Conservation (phyloP, 257 asterid species). For the Cynanchum wilfordii region DNA sequence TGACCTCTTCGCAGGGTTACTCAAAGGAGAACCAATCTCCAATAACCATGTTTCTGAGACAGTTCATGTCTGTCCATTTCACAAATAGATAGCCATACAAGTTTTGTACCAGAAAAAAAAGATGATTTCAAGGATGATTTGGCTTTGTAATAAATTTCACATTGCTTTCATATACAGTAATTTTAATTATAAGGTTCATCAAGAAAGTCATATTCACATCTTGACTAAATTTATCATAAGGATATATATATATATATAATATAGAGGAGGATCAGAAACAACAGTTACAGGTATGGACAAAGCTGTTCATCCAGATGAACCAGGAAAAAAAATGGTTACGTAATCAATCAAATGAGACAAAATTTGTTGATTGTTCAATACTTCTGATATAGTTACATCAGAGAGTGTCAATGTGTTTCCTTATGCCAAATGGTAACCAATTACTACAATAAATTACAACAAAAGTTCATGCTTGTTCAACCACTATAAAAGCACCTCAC, state of each 20-base stretch:
- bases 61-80: slow-evolving; percentile 42
- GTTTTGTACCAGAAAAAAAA: too few relatives aligned
- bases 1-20: slow-evolving; percentile 59
- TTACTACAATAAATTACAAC: slow-evolving; percentile 13
- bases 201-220: not conserved
- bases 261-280: not conserved
- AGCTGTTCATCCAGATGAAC: not conserved
- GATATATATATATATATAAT: not conserved
- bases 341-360: too few relatives aligned
- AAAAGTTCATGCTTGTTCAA: not conserved
- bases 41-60: not conserved
- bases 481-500: slow-evolving; percentile 19
- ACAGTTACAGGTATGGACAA: not conserved
- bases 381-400: slow-evolving; percentile 6
- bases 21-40: slow-evolving; percentile 34
- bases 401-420: not conserved
- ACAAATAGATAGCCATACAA: slow-evolving; percentile 13
- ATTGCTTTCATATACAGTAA: not conserved
- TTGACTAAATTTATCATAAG: not conserved
- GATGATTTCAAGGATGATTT: not conserved
- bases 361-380: not conserved
- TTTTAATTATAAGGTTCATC: not conserved
- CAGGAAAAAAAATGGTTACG: not conserved
- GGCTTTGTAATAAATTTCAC: not conserved
- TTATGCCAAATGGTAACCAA: not conserved